Conservation (phyloP, 192 early-diverging fungal genomes). For the Backusella tarrabulga region DNA sequence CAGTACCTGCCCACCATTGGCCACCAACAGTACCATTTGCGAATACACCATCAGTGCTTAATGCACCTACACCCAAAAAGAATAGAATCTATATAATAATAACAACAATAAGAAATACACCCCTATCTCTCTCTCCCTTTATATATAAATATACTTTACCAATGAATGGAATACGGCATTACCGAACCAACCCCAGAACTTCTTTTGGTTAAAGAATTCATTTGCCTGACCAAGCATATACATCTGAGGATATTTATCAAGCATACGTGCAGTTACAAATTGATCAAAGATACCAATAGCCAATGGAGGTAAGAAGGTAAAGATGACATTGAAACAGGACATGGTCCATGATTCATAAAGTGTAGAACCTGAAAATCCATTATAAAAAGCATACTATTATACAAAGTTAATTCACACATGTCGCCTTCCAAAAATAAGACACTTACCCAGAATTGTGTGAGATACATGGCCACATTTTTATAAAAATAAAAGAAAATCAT, state of each 20-base stretch:
- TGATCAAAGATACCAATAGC: constrained; percentile 98
- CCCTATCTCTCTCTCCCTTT: background rate
- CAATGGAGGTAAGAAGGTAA: constrained; percentile 92
- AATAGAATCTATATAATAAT: constrained; percentile 56
- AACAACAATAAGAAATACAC: background rate
- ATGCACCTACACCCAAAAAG: constrained; percentile 63
- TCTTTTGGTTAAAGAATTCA: constrained; percentile 80
- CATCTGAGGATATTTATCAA: constrained; percentile 97
- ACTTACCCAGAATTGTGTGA: constrained; percentile 92
- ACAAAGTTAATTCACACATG: background rate
- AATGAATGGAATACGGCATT: constrained; percentile 96
- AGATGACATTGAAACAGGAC: constrained; percentile 90
- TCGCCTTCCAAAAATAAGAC: background rate
- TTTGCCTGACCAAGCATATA: constrained; percentile 78
- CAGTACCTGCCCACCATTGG: constrained; percentile 89
- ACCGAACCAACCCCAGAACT: constrained; percentile 90
- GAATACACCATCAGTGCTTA: constrained; percentile 68
- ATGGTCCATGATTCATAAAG: constrained; percentile 98
- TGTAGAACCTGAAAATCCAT: constrained; percentile 97
- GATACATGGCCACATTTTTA: constrained; percentile 97
- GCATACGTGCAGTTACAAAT: constrained; percentile 86
- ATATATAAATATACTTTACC: constrained; percentile 35
- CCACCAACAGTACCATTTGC: constrained; percentile 73
- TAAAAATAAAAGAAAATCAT: constrained; percentile 98
- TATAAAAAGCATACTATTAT: constrained; percentile 74